Conservation (phyloP, 2,329 filamentous ascomycete species). For the Coleophoma cylindrospora region DNA sequence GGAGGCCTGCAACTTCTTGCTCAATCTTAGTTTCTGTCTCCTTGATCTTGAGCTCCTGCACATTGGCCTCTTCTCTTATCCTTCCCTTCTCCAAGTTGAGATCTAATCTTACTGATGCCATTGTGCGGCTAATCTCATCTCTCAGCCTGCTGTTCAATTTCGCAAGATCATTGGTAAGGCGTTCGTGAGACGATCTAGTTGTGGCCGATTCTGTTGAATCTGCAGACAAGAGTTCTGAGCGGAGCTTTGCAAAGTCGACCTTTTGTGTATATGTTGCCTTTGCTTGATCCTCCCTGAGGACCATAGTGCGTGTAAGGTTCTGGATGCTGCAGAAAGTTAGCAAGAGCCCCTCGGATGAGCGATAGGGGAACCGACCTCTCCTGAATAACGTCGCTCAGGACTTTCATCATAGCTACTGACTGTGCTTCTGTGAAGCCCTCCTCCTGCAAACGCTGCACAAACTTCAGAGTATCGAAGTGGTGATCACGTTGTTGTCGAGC, state of each 20-base stretch:
- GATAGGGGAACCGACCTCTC: slow-evolving; percentile 58
- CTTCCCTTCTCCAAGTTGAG: slow-evolving; percentile 95
- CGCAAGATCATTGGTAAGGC: slow-evolving; percentile 87
- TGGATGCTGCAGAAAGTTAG: slow-evolving; percentile 61
- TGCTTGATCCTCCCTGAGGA: slow-evolving; percentile 87
- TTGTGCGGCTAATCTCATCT: slow-evolving; percentile 91
- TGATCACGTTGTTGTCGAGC: slow-evolving; percentile 64
- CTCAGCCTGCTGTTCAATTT: slow-evolving; percentile 86
- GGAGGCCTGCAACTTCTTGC: slow-evolving; percentile 86
- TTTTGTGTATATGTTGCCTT: slow-evolving; percentile 81
- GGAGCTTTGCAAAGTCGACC: slow-evolving; percentile 95
- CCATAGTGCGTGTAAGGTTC: slow-evolving; percentile 96
- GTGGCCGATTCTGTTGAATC: slow-evolving; percentile 88
- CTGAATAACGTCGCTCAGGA: slow-evolving; percentile 93
- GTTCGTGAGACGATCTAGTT: slow-evolving; percentile 85
- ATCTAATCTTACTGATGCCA: slow-evolving; percentile 87
- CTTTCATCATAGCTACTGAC: slow-evolving; percentile 96
- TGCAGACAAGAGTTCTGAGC: slow-evolving; percentile 85
- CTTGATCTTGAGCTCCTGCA: slow-evolving; percentile 96
- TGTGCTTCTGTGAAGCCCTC: slow-evolving; percentile 97
- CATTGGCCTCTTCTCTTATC: slow-evolving; percentile 92
- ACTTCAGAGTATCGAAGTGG: slow-evolving; percentile 97
- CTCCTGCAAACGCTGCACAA: slow-evolving; percentile 81
- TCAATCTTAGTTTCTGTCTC: slow-evolving; percentile 98
- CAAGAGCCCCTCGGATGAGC: not conserved